A percentile compares a stretch with the other conserved stretches of the same genome.
phyloP scores from a whole-genome alignment of 208 protist genomes.

The Acanthamoeba healyi region DNA sequence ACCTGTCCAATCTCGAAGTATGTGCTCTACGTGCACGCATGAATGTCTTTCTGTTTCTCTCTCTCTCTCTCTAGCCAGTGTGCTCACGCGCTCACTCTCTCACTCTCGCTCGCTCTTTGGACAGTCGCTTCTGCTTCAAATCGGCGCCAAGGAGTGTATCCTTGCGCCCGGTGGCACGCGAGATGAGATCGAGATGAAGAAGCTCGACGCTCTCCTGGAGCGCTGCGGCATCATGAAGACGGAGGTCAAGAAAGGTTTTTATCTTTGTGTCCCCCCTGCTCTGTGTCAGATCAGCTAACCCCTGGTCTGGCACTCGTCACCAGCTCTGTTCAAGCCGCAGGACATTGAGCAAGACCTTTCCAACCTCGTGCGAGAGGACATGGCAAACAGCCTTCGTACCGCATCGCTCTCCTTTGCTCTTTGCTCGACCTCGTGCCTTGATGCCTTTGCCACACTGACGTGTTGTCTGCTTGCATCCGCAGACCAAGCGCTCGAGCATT shows the following conservation, averaged over 20 bases:
- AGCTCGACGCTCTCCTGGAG: slow-evolving; percentile 44
- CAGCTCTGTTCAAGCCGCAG: slow-evolving; percentile 28
- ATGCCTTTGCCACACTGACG: background rate
- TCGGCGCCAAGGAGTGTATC: slow-evolving; percentile 71
- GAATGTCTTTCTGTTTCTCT: background rate
- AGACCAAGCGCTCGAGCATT: slow-evolving; percentile 37
- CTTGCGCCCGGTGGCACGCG: background rate
- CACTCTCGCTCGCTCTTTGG: too few species aligned
- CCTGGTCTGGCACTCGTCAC: too few species aligned
- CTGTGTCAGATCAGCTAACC: too few species aligned
- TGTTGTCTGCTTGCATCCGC: background rate
- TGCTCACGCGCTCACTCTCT: background rate
- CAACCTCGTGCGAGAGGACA: slow-evolving; percentile 19
- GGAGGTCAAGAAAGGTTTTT: slow-evolving; percentile 23
- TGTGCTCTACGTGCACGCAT: background rate
- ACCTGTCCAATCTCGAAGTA: slow-evolving; percentile 72
- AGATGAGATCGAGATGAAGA: slow-evolving; percentile 63
- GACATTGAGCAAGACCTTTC: slow-evolving; percentile 68
- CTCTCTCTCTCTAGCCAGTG: background rate
- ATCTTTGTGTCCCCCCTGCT: too few species aligned
- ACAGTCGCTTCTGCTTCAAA: slow-evolving; percentile 67
- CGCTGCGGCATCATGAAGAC: slow-evolving; percentile 66
- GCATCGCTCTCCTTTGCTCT: background rate
- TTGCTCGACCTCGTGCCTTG: background rate
- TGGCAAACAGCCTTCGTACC: slow-evolving; percentile 50